phyloP scores from a whole-genome alignment of 108 stramenopile genomes.

The Cyclotella kingstonii region DNA sequence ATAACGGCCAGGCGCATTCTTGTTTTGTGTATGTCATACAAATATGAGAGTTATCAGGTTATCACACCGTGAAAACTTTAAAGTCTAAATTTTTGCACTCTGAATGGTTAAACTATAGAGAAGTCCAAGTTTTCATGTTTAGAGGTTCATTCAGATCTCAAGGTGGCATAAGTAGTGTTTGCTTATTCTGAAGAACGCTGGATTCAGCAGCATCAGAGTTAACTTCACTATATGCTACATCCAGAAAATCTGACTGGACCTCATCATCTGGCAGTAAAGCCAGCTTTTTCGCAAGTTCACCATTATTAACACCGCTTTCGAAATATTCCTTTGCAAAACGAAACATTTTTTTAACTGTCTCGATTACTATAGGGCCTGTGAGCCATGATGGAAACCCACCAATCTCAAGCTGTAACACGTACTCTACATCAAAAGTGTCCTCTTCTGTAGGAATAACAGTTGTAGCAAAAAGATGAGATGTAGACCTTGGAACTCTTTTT shows the following conservation, averaged over 20 bases:
- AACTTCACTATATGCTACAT: neutral
- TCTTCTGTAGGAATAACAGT: slow-evolving; percentile 37
- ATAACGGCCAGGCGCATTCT: too few species aligned
- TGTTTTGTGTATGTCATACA: neutral
- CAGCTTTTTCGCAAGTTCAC: slow-evolving; percentile 31
- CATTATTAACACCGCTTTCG: slow-evolving; percentile 27
- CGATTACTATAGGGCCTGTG: slow-evolving; percentile 39
- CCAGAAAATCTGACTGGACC: too few species aligned
- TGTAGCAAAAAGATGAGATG: slow-evolving; percentile 39
- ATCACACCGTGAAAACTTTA: too few species aligned
- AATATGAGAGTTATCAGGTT: too few species aligned
- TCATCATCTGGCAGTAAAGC: slow-evolving; percentile 15
- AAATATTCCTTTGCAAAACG: slow-evolving; percentile 41
- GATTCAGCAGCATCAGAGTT: neutral
- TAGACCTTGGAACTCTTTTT: slow-evolving; percentile 28
- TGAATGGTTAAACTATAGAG: neutral
- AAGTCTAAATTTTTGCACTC: neutral
- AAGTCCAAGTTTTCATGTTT: neutral
- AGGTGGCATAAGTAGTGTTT: slow-evolving; percentile 36
- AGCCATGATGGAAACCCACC: slow-evolving; percentile 46
- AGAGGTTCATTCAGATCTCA: too few species aligned
- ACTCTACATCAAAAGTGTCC: slow-evolving; percentile 47
- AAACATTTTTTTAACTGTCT: slow-evolving; percentile 47
- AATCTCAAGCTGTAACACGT: slow-evolving; percentile 46
- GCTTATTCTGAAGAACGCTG: slow-evolving; percentile 18